Evolutionary conservation across 1,139 yeast genomes (phyloP).

Genomic region (Magnusiomyces tetraspermus): DNA sequence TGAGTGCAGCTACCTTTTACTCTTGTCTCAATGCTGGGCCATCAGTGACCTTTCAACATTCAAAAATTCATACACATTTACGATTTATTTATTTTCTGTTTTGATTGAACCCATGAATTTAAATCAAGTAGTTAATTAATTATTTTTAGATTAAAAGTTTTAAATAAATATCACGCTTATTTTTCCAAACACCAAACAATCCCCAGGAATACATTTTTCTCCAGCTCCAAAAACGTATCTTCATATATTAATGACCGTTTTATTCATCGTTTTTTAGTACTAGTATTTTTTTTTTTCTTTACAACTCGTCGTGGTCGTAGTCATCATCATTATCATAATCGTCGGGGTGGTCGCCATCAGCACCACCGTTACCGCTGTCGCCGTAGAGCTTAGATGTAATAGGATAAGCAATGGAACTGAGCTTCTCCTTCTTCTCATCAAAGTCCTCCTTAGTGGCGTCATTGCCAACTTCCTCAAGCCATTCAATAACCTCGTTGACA

Average conservation of each 20-base stretch:
- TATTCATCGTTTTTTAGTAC: no score
- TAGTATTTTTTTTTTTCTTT: slow-evolving; percentile 6
- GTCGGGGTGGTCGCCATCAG: slow-evolving; percentile 45
- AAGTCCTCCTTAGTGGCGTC: slow-evolving; percentile 86
- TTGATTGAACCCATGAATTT: no score
- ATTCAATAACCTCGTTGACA: slow-evolving; percentile 75
- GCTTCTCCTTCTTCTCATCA: slow-evolving; percentile 84
- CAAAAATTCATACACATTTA: background rate
- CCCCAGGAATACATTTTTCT: no score
- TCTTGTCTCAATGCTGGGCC: no score
- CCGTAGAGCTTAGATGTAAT: slow-evolving; percentile 87
- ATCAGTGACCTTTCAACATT: no score
- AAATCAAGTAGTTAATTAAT: no score
- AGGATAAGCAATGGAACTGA: slow-evolving; percentile 79
- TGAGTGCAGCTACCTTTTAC: no score
- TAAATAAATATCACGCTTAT: background rate
- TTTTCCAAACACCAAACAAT: background rate
- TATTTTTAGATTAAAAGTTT: no score
- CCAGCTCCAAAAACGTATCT: no score
- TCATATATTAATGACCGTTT: no score
- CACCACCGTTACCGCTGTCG: slow-evolving; percentile 40
- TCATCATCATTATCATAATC: slow-evolving; percentile 39
- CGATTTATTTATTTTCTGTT: no score
- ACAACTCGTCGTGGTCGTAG: slow-evolving; percentile 15
- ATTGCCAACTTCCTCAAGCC: slow-evolving; percentile 81